Base-by-base conservation (phyloP, 352 stramenopile genomes). In the Globisporangium spiculum region DNA sequence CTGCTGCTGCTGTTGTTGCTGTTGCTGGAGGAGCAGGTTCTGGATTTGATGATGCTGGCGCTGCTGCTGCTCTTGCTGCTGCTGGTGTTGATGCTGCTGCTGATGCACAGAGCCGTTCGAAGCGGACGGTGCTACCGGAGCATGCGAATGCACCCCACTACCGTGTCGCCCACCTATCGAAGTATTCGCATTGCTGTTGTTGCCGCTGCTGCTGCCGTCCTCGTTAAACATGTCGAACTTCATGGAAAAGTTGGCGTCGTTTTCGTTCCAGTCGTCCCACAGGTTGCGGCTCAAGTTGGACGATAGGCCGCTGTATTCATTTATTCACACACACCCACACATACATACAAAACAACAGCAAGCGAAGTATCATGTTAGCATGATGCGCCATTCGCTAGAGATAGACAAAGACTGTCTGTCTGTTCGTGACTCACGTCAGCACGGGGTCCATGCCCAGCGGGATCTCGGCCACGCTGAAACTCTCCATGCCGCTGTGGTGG, bases 201-300 rank as follows among this genome's bases (percentile, higher is more conserved):
- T 78, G 69, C 67, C 76, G 69, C 60, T 78, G 69, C 67, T 77
- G 69, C 65, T 76, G 30, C 70, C 63, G 58, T 86, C 75, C 27
- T 87, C 78, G 16, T 72, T 74, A 36, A 91, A 85, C 77, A 90
- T 88, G 67, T 90, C 83, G 53, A 92, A 86, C 70, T 90, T 89
- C 71, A 85, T 80, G 36, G 73, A 70, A 54, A 93, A 86, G 63
- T 76, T 86, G 32, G 76, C 66, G 60, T 91, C 86, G 66, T 77
- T 84, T 65, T 95, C 88, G 66, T 92, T 96, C 88, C 88, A 96
- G 73, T 96, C 88, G 64, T 94, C 86, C 88, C 88, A 96, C 24
- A 96, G 71, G 69, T 96, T 96, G 50, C 88, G 84, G 52, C 85
- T 93, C 70, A 93, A 74, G 46, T 80, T 91, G n/a, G 83, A 91